Conservation (phyloP, 176 grass and related monocot species). For the Rhynchospora breviuscula region DNA sequence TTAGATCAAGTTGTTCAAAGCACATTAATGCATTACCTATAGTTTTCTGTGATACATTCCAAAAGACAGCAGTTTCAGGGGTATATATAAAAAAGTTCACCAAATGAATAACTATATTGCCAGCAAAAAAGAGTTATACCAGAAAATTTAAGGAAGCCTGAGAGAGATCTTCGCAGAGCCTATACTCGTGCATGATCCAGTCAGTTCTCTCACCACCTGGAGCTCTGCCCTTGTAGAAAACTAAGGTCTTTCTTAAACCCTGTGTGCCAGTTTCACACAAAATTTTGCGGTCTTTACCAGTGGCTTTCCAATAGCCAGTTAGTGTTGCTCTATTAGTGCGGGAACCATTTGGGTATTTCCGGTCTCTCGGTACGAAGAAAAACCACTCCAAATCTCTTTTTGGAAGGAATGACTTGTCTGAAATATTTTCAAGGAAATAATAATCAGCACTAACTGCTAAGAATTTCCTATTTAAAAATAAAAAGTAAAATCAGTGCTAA, state of each 20-base stretch:
- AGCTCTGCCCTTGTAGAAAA: conserved; percentile 33
- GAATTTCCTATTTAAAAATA: background rate
- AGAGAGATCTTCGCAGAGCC: conserved; percentile 31
- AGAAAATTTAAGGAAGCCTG: conserved; percentile 32
- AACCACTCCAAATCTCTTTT: conserved; percentile 41
- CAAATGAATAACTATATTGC: background rate
- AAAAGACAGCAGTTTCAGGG: background rate
- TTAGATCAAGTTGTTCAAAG: background rate
- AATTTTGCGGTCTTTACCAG: conserved; percentile 37
- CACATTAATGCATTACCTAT: background rate
- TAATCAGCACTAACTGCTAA: background rate
- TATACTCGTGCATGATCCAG: conserved; percentile 40
- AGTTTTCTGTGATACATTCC: background rate
- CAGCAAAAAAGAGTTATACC: conserved; percentile 1
- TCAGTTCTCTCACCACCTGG: conserved; percentile 36
- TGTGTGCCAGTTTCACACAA: conserved; percentile 17
- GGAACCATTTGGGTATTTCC: conserved; percentile 37
- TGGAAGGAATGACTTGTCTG: conserved; percentile 36
- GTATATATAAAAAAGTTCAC: background rate
- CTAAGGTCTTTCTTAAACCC: conserved; percentile 30
- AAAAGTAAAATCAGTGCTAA: background rate
- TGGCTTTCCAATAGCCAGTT: conserved; percentile 40
- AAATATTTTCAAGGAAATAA: background rate
- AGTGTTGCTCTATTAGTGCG: conserved; percentile 35
- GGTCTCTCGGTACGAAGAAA: conserved; percentile 36